Base-by-base conservation (phyloP, 805 yeast genomes). In the Hanseniaspora meyeri region DNA sequence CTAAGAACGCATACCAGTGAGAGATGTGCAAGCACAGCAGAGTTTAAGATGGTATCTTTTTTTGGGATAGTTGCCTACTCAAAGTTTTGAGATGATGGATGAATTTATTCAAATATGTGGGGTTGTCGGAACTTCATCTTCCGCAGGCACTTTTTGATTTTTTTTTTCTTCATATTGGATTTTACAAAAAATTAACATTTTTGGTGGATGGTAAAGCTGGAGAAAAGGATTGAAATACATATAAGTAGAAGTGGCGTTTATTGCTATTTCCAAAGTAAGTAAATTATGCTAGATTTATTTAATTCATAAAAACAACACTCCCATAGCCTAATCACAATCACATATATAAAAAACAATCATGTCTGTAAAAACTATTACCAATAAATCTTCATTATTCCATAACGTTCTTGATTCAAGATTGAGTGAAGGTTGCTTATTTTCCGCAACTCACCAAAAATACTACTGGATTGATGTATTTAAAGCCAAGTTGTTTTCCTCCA, bases 371-470 rank as follows among this genome's bases (percentile, higher is more conserved):
- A 27, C 16, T 27, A 43, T 37, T 11, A 17, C 38, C 10, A 24
- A 45, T 7, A 29, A 51, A 19, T 37, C 55, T 1, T 36, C 29
- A 16, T 36, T 51, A 16, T 51, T 51, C 32, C 7, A 19, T 7
- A 51, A 51, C 20, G 40, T 55, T 7, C 51, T 36, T 34, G 58
- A 55, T 43, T 45, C 58, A n/a, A 60, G 84, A 55, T 70, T 85
- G 4, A 71, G 81, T 9, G 93, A 85, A 65, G 90, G 90, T 17
- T 70, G 83, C 61, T 77, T 85, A 2, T 83, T 81, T 65, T 79
- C 82, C 59, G 73, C 74, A 3, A 71, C 76, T 43, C 80, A 80
- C 63, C 72, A 79, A 62, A 70, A 83, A 0, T 60, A 73, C 20
- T 60, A 69, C 27, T 73, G 77, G 77, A 72, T 72, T 7, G 77